Base-by-base conservation (phyloP, 352 stramenopile species). In the Phytophthora meadii region DNA sequence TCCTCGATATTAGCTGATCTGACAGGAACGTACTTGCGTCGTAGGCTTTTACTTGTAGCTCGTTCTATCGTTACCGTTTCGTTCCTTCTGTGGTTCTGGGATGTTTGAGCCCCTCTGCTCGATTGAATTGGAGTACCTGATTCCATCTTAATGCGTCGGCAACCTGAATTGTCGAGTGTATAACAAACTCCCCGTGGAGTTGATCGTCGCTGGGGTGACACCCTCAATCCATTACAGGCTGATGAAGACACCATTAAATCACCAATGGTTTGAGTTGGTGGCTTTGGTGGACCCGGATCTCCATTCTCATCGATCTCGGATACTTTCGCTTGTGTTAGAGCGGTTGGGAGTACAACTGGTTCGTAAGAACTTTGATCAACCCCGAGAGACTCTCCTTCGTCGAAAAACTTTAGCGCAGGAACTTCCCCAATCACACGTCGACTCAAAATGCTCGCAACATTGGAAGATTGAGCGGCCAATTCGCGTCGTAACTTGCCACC, bases 391-490 rank as follows among this genome's bases (percentile, higher is more conserved):
- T 74, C 46, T 22, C 24, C 61, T 54, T 89, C 81, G 54, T 91
- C 81, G 49, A 94, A 94, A 70, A 92, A 94, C 42, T 91, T 88
- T 22, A 94, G 69, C 4, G 86, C 86, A 0, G 82, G 86, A 15
- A 94, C 82, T 28, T 92, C 79, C 24, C 82, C 75, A 42, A 92
- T 88, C 57, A 92, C 68, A n/a, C 82, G 74, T 8, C 79, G 79
- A 56, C 83, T 91, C 64, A 94, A 60, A 40, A 94, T 92, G 17
- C 82, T 83, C 8, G 90, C 82, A 30, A 94, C 79, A 61, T 87
- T 88, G 5, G 76, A 80, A 25, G 84, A 86, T 48, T 91, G 73
- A 1, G 82, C 77, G 28, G 72, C 65, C 17, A 90, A 57, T 46
- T 90, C 81, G 14, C 74, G 82, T 8, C 81, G 73, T 9, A 88